Conservation (phyloP, 1,284 basidiomycete species). For the Cutaneotrichosporon cutaneum region DNA sequence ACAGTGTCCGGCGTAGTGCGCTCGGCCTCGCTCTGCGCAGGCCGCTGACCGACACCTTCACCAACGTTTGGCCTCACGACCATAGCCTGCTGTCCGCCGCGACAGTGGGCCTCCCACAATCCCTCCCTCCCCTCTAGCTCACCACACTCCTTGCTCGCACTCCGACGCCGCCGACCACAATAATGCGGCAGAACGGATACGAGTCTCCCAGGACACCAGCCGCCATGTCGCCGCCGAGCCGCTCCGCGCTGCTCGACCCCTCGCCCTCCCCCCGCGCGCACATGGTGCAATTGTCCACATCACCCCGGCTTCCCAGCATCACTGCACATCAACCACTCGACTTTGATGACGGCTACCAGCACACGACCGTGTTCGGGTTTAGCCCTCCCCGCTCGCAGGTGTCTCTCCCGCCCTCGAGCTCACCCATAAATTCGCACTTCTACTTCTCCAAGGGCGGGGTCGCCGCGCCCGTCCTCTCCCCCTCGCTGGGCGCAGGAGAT, state of each 20-base stretch:
- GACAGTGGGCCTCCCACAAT: constrained; percentile 7
- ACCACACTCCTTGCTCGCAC: not conserved
- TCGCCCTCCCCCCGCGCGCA: constrained; percentile 11
- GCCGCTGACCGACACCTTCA: constrained; percentile 1
- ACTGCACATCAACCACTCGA: constrained; percentile 9
- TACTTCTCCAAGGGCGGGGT: constrained; percentile 15
- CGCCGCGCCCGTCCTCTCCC: constrained; percentile 14
- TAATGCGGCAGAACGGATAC: constrained; percentile 1
- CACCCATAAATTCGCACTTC: constrained; percentile 11
- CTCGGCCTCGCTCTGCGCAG: constrained; percentile 4
- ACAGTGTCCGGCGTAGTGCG: constrained; percentile 4
- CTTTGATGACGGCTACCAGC: constrained; percentile 7
- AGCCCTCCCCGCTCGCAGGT: not conserved
- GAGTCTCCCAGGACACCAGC: constrained; percentile 7
- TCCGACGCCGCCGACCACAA: not conserved
- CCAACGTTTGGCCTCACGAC: constrained; percentile 1
- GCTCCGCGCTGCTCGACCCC: constrained; percentile 2
- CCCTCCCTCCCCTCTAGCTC: not conserved
- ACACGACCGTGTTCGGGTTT: constrained; percentile 9
- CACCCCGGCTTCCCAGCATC: constrained; percentile 11
- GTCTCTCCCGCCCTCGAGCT: constrained; percentile 2
- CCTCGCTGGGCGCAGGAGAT: constrained; percentile 9
- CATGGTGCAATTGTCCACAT: not conserved
- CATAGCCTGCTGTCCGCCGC: constrained; percentile 6
- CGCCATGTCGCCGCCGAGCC: constrained; percentile 7